A percentile compares a stretch with the other conserved stretches of the same genome.
Evolutionary conservation across 768 basidiomycete species (phyloP).

Genomic region (Rhizopogon vinicolor): DNA sequence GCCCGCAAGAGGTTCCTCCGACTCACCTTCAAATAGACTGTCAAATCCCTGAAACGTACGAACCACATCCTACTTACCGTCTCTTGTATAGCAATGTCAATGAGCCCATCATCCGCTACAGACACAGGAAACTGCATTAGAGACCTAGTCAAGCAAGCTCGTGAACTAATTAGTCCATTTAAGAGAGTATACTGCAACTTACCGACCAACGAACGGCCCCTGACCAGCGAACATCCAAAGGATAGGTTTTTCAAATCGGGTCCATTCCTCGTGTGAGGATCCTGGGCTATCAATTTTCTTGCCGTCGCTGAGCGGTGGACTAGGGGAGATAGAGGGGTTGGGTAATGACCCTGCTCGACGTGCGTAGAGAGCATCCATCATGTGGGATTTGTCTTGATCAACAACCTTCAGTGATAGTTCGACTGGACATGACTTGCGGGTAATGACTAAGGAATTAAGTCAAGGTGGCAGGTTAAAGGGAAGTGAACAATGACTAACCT

Average conservation of each 20-base stretch:
- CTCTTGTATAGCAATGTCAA: conserved; percentile 68
- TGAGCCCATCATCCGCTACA: conserved; percentile 70
- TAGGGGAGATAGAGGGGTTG: conserved; percentile 3
- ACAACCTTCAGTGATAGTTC: conserved; percentile 67
- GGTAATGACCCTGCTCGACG: conserved; percentile 23
- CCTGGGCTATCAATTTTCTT: conserved; percentile 18
- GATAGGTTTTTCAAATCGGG: conserved; percentile 61
- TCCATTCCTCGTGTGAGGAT: conserved; percentile 60
- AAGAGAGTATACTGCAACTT: conserved; percentile 6
- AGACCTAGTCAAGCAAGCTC: conserved; percentile 38
- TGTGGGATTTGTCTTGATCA: conserved; percentile 65
- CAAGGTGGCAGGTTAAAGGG: neutral
- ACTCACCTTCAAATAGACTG: conserved; percentile 15
- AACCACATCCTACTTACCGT: conserved; percentile 35
- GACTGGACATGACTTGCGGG: conserved; percentile 61
- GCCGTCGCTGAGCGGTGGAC: conserved; percentile 6
- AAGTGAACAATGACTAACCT: conserved; percentile 34
- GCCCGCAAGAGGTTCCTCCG: conserved; percentile 47
- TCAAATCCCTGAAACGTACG: conserved; percentile 4
- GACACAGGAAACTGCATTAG: conserved; percentile 85
- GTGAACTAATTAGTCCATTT: conserved; percentile 2
- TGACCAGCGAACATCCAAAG: conserved; percentile 74
- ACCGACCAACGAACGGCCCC: conserved; percentile 72
- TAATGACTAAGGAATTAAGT: conserved; percentile 40
- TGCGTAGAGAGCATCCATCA: conserved; percentile 49